These are phyloP conservation scores for Gossypium rotundifolium DNA, from an alignment of 345 rosid genomes.

Conservation along the genomic window DNA sequence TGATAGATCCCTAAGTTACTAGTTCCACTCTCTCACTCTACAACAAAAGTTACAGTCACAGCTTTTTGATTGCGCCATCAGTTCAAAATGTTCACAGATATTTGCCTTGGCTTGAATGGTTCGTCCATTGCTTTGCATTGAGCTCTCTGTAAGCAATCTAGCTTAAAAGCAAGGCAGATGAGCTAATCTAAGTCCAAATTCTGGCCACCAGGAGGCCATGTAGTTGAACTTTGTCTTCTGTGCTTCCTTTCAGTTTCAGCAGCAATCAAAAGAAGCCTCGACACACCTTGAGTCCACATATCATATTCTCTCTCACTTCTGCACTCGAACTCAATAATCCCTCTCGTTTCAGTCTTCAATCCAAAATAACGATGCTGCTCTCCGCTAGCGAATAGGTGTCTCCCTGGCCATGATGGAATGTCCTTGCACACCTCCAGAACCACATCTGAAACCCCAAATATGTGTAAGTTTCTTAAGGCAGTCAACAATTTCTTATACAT, in stretches of 20 bases:
- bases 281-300: slow-evolving; percentile 76
- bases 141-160: not conserved
- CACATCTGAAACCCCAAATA: slow-evolving; percentile 40
- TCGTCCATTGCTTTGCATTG: not conserved
- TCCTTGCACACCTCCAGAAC: slow-evolving; percentile 68
- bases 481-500: not conserved
- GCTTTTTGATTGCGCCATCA: not conserved
- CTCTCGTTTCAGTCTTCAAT: slow-evolving; percentile 57
- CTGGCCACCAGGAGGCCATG: slow-evolving; percentile 14
- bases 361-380: slow-evolving; percentile 75
- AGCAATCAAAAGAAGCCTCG: slow-evolving; percentile 52
- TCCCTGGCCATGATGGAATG: slow-evolving; percentile 90
- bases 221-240: slow-evolving; percentile 16
- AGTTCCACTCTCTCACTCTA: not conserved
- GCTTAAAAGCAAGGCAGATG: not conserved
- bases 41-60: not conserved
- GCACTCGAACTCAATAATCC: slow-evolving; percentile 81
- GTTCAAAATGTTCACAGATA: not conserved
- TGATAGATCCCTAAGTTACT: not conserved
- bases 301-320: slow-evolving; percentile 67
- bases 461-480: not conserved
- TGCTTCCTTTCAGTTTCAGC: slow-evolving; percentile 50
- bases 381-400: slow-evolving; percentile 60
- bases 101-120: not conserved
- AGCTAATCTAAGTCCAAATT: not conserved